Percentiles rank a stretch among this genome's conserved stretches.
phyloP scores from a whole-genome alignment of 2,329 filamentous ascomycete species.

The Trichoderma breve region DNA sequence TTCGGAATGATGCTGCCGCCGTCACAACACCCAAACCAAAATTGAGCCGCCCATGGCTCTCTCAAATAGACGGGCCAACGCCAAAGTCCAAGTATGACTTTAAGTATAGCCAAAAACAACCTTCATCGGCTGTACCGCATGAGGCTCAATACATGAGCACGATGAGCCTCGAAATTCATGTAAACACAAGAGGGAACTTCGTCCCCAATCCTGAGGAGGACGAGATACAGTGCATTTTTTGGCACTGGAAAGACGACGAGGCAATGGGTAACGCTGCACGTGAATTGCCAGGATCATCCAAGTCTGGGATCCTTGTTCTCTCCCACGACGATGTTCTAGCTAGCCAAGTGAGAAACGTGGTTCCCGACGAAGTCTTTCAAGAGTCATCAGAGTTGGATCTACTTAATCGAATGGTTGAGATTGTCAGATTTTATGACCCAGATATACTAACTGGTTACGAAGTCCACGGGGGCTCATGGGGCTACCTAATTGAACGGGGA shows the following conservation, averaged over 20 bases:
- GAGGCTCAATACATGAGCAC: constrained; percentile 94
- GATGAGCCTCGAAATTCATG: constrained; percentile 90
- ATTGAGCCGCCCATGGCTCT: constrained; percentile 46
- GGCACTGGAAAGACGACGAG: constrained; percentile 80
- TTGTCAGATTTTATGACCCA: constrained; percentile 80
- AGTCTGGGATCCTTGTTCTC: constrained; percentile 71
- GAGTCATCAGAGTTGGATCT: constrained; percentile 81
- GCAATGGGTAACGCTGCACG: constrained; percentile 38
- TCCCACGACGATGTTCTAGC: constrained; percentile 60
- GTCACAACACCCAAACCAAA: constrained; percentile 15
- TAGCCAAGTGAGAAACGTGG: constrained; percentile 60
- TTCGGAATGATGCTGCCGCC: background rate
- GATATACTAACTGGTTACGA: constrained; percentile 95
- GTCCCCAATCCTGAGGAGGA: constrained; percentile 89
- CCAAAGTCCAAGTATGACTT: constrained; percentile 79
- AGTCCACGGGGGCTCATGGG: constrained; percentile 91
- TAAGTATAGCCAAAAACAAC: constrained; percentile 77
- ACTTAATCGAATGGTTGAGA: constrained; percentile 79
- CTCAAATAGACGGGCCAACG: constrained; percentile 86
- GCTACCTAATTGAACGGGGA: constrained; percentile 89
- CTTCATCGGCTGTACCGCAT: constrained; percentile 73
- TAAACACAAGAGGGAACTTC: constrained; percentile 78
- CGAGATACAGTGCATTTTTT: constrained; percentile 84
- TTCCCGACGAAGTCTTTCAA: constrained; percentile 63
- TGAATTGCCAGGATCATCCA: constrained; percentile 42